A percentile compares a stretch with the other conserved stretches of the same genome.
Conservation (phyloP, 2,329 filamentous ascomycete genomes). For the Penicillium sclerotigenum region DNA sequence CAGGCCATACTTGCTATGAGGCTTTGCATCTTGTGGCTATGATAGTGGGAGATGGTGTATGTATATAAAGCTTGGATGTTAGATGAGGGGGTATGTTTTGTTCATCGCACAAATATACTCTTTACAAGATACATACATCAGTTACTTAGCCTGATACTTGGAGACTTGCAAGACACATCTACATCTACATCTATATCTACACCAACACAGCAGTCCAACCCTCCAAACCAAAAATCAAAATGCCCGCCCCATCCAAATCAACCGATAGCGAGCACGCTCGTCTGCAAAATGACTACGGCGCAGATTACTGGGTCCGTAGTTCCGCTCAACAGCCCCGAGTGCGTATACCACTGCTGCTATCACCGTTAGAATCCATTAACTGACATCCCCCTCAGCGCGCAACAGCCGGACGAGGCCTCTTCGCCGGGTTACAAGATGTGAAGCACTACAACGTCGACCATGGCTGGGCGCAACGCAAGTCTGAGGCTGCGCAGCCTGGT, state of each 20-base stretch:
- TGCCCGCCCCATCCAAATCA: conserved; percentile 9
- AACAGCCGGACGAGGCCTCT: conserved; percentile 37
- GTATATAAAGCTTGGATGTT: conserved; percentile 6
- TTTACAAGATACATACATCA: background rate
- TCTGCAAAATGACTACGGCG: conserved; percentile 36
- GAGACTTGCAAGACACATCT: background rate
- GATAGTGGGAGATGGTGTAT: background rate
- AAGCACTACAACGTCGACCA: conserved; percentile 40
- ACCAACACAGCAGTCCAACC: background rate
- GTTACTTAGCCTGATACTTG: background rate
- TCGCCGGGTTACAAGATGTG: conserved; percentile 38
- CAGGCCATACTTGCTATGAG: conserved; percentile 8
- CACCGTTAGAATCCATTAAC: background rate
- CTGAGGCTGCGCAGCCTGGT: conserved; percentile 12
- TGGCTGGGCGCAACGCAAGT: conserved; percentile 35
- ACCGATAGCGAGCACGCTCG: conserved; percentile 13
- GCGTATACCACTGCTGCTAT: conserved; percentile 1
- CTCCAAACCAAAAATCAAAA: conserved; percentile 4
- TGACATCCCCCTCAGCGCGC: conserved; percentile 22
- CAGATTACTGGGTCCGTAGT: conserved; percentile 37
- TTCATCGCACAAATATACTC: background rate
- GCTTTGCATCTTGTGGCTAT: background rate
- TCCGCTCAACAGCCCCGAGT: conserved; percentile 22
- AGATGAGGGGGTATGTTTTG: background rate
- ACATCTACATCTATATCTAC: background rate